phyloP scores from a whole-genome alignment of 306 rosid species.

The Prunus kanzakura region DNA sequence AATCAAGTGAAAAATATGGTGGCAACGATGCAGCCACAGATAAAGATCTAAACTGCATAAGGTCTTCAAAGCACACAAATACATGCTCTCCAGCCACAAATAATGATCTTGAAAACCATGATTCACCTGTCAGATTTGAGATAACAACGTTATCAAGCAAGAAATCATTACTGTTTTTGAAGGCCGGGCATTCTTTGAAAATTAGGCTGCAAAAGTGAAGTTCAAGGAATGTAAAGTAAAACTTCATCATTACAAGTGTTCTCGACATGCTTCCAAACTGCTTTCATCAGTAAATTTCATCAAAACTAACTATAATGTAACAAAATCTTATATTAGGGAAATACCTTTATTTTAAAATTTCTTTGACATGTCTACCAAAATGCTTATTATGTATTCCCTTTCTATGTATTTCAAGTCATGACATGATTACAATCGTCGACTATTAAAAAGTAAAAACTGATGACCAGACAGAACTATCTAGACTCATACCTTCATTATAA shows the following conservation, averaged over 20 bases:
- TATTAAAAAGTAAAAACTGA: slow-evolving; percentile 7
- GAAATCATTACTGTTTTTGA: background rate
- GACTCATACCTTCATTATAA: slow-evolving; percentile 52
- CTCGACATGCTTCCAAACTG: background rate
- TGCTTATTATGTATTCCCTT: background rate
- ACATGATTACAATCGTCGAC: slow-evolving; percentile 6
- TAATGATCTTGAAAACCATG: slow-evolving; percentile 74
- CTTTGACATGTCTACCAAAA: background rate
- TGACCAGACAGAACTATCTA: slow-evolving; percentile 11
- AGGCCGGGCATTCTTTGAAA: background rate
- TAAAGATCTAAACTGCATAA: slow-evolving; percentile 52
- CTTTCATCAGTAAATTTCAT: background rate
- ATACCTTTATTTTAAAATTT: background rate
- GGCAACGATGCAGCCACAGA: slow-evolving; percentile 43
- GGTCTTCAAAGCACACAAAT: slow-evolving; percentile 75
- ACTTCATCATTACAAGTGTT: background rate
- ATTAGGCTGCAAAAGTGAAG: background rate
- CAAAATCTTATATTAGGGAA: background rate
- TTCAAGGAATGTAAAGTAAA: background rate
- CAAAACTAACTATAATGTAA: background rate
- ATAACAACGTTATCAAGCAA: background rate
- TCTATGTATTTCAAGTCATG: background rate
- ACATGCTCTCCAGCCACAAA: slow-evolving; percentile 64
- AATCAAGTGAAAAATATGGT: slow-evolving; percentile 67
- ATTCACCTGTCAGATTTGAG: slow-evolving; percentile 45